Conservation (phyloP, 768 basidiomycete genomes). For the Trametes elegans region DNA sequence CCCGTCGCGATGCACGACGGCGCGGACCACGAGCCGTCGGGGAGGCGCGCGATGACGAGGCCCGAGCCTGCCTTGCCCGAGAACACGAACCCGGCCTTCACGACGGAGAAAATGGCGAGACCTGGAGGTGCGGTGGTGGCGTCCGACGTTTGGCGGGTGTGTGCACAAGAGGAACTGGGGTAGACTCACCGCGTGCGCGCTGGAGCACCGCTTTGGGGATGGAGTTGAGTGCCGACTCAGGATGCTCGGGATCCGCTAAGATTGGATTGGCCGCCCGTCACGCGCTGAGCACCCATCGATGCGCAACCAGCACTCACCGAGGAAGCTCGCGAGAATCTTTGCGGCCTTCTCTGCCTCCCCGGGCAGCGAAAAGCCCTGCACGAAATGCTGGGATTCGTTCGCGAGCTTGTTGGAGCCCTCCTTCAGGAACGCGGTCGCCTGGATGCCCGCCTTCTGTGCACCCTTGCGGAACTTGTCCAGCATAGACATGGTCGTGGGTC, state of each 20-base stretch:
- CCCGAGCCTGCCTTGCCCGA: slow-evolving; percentile 94
- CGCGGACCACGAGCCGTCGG: slow-evolving; percentile 96
- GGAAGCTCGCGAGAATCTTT: slow-evolving; percentile 84
- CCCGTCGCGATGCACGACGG: slow-evolving; percentile 97
- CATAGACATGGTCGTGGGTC: slow-evolving; percentile 47
- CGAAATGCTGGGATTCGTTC: slow-evolving; percentile 72
- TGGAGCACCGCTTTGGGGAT: slow-evolving; percentile 93
- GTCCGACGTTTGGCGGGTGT: neutral
- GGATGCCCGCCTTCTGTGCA: slow-evolving; percentile 78
- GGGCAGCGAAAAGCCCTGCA: slow-evolving; percentile 83
- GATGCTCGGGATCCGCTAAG: slow-evolving; percentile 81
- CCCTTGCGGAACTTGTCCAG: slow-evolving; percentile 79
- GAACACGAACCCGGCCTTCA: slow-evolving; percentile 94
- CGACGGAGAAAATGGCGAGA: slow-evolving; percentile 90
- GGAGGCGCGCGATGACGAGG: slow-evolving; percentile 86
- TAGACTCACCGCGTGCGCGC: slow-evolving; percentile 71
- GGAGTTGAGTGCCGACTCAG: slow-evolving; percentile 88
- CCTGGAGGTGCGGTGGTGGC: slow-evolving; percentile 44
- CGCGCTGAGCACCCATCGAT: slow-evolving; percentile 6
- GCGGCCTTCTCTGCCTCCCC: slow-evolving; percentile 95
- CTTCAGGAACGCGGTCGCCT: slow-evolving; percentile 74
- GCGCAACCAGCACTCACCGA: slow-evolving; percentile 49
- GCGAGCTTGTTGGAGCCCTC: slow-evolving; percentile 67
- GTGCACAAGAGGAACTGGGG: neutral
- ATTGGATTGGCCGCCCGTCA: neutral